Conservation (phyloP, 1,284 basidiomycete genomes). For the Leccinum solheimii region DNA sequence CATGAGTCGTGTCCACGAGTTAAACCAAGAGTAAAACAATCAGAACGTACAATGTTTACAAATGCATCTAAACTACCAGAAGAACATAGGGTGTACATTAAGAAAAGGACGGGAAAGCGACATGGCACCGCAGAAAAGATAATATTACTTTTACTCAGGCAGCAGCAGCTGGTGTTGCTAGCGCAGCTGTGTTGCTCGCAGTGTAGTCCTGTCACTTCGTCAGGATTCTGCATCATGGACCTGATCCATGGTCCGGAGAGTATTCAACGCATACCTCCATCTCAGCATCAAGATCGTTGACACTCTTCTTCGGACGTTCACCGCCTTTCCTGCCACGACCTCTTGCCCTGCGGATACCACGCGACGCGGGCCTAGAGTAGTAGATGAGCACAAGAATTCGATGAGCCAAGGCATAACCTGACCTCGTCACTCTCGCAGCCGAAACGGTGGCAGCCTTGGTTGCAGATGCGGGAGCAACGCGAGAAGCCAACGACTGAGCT, state of each 20-base stretch:
- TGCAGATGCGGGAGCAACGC: slow-evolving; percentile 42
- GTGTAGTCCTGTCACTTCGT: slow-evolving; percentile 60
- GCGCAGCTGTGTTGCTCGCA: slow-evolving; percentile 48
- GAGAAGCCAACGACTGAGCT: slow-evolving; percentile 59
- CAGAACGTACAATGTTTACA: slow-evolving; percentile 22
- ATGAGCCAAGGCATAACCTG: slow-evolving; percentile 23
- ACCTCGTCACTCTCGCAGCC: slow-evolving; percentile 45
- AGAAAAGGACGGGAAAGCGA: slow-evolving; percentile 16
- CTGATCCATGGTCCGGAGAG: slow-evolving; percentile 16
- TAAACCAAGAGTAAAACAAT: slow-evolving; percentile 5
- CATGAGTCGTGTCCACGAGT: background rate
- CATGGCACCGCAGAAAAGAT: slow-evolving; percentile 1
- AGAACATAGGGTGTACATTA: slow-evolving; percentile 14
- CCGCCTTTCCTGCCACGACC: slow-evolving; percentile 62
- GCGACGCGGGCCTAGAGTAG: slow-evolving; percentile 30
- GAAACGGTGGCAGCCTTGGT: slow-evolving; percentile 26
- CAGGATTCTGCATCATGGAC: background rate
- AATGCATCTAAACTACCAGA: slow-evolving; percentile 23
- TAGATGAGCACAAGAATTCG: slow-evolving; percentile 11
- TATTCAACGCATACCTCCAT: slow-evolving; percentile 64
- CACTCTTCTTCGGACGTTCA: slow-evolving; percentile 67
- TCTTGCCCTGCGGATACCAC: slow-evolving; percentile 53
- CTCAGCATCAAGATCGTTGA: slow-evolving; percentile 76
- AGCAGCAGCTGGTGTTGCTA: slow-evolving; percentile 38
- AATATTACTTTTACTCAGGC: slow-evolving; percentile 23